Evolutionary conservation across 2,329 filamentous ascomycete species (phyloP).

Genomic region (Furcasterigmium sp.): DNA sequence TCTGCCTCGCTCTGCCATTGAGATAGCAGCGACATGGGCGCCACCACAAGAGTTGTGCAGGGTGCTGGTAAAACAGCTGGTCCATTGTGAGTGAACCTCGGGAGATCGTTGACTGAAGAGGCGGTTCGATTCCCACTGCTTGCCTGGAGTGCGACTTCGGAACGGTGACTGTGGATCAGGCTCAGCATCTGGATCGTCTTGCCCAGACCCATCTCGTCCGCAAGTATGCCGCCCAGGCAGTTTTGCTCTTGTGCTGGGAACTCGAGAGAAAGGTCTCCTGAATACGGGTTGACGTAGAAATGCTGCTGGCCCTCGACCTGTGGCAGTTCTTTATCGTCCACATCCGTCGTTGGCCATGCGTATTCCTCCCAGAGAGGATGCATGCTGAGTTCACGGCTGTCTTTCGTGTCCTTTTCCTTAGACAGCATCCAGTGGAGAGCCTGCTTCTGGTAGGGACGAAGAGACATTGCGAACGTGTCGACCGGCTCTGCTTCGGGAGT

Average conservation of each 20-base stretch:
- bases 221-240: constrained; percentile 86
- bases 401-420: constrained; percentile 79
- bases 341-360: constrained; percentile 79
- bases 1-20: constrained; percentile 97
- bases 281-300: constrained; percentile 97
- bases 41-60: constrained; percentile 89
- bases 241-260: constrained; percentile 94
- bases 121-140: constrained; percentile 22
- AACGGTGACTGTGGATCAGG: constrained; percentile 78
- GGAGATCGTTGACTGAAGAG: constrained; percentile 53
- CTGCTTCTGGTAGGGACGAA: constrained; percentile 93
- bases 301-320: constrained; percentile 57
- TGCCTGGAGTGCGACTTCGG: constrained; percentile 40
- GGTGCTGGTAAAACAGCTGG: constrained; percentile 63
- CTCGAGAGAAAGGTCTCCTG: constrained; percentile 83
- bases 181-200: constrained; percentile 99
- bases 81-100: constrained; percentile 54
- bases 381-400: constrained; percentile 74
- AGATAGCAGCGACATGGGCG: constrained; percentile 91
- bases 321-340: constrained; percentile 73
- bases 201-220: constrained; percentile 95
- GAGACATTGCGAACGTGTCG: constrained; percentile 71
- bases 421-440: constrained; percentile 93
- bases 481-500: constrained; percentile 84
- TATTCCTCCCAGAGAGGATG: constrained; percentile 98